Evolutionary conservation across 129 eudicot genomes (phyloP), one percentile per base, ranked within the genome.

Genomic region (Scalesia atractyloides): DNA sequence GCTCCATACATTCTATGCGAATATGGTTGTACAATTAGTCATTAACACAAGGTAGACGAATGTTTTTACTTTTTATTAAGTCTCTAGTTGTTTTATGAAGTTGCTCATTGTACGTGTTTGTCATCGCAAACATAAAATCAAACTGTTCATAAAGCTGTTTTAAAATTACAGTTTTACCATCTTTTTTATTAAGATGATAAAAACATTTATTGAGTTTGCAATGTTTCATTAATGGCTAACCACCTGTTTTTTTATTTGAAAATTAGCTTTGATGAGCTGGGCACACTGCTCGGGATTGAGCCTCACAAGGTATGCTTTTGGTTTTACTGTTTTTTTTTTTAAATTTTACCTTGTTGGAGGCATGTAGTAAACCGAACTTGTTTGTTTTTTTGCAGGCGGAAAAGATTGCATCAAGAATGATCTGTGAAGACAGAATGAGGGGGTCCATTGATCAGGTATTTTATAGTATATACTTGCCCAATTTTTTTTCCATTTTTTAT

Each of bases 361-460:
- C 66, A 41, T 75, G 22, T 39, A 24, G 70, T 77, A 69, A 69
- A 36, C 19, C 9, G 22, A 15, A 59, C 53, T 17, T 17, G 3
- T 19, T 75, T 24, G 30, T 54, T 2, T 48, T 30, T 43, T 71
- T 79, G 84, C 91, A 95, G 99, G 99, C 99, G 34, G 99, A 95
- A 80, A 95, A 95, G 81, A 95, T 95, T 65, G 99, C 99, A 30
- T 95, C 99, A 76, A 88, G 89, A 80, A 95, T 95, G 99, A 88
- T 95, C 7, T 90, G 69, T 43, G 99, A 95, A 83, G 99, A 95
- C 71, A 85, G 99, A 81, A 95, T 95, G 99, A 86, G 87, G 79
- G 99, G 99, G 19, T 95, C 99, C 13, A 88, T 95, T 72, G 99
- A 95, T 78, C 99, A 95, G 94, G 99, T 94, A 82, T 43, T 43